phyloP scores from a whole-genome alignment of 176 grass and related monocot genomes.

The Carex pumila region DNA sequence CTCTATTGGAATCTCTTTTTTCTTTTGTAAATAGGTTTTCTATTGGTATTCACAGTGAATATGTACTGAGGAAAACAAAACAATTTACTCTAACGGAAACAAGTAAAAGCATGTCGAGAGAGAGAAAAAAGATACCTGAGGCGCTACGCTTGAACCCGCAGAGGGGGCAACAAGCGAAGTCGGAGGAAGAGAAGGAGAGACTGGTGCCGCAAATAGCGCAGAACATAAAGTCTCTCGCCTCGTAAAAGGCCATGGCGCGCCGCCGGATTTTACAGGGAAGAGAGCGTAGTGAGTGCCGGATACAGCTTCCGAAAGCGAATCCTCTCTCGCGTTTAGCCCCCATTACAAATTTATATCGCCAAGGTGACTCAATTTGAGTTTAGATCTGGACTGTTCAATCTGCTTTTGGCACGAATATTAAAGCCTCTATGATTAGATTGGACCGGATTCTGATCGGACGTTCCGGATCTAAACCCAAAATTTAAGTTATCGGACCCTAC shows the following conservation, averaged over 20 bases:
- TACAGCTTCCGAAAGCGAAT: neutral
- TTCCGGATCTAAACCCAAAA: too few species aligned
- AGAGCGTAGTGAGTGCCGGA: neutral
- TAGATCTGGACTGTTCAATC: too few species aligned
- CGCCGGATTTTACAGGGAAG: neutral
- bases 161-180: conserved; percentile 45
- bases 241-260: conserved; percentile 50
- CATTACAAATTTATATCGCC: too few species aligned
- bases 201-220: conserved; percentile 70
- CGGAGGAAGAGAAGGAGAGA: conserved; percentile 50
- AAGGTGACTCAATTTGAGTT: too few species aligned
- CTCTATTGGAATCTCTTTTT: neutral
- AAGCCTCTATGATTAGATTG: too few species aligned
- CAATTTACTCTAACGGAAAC: neutral
- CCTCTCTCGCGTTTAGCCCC: too few species aligned
- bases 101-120: neutral
- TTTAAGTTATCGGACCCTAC: too few species aligned
- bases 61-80: neutral
- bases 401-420: too few species aligned
- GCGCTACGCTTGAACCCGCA: conserved; percentile 79
- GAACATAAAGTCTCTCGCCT: conserved; percentile 75
- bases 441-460: too few species aligned
- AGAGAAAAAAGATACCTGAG: conserved; percentile 28
- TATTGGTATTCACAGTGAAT: neutral
- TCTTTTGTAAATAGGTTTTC: neutral